A percentile compares a stretch with the other conserved stretches of the same genome.
phyloP scores from a whole-genome alignment of 1,284 basidiomycete species.

The Rhodotorula sp. region DNA sequence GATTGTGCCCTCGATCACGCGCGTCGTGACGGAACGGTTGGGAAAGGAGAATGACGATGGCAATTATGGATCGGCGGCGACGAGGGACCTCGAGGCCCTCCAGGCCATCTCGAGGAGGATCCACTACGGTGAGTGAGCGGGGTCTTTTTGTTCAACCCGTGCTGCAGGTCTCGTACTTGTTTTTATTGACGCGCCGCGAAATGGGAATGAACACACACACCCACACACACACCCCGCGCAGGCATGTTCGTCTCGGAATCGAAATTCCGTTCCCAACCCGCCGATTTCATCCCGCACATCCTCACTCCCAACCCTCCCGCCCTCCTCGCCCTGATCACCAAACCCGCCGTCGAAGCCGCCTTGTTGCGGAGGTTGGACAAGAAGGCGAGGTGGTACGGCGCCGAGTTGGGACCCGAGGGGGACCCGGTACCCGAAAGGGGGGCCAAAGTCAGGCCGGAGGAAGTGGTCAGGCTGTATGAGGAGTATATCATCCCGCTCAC shows the following conservation, averaged over 20 bases:
- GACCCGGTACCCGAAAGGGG: conserved; percentile 53
- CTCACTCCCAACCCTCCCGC: conserved; percentile 68
- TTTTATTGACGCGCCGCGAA: background rate
- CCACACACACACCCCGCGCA: too few species aligned
- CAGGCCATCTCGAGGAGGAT: conserved; percentile 93
- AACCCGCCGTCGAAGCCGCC: conserved; percentile 87
- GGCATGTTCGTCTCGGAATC: conserved; percentile 98
- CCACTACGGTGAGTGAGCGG: conserved; percentile 74
- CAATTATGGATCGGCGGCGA: conserved; percentile 95
- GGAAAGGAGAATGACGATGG: conserved; percentile 74
- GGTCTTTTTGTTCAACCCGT: background rate
- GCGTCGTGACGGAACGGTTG: conserved; percentile 62
- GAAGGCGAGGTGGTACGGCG: conserved; percentile 90
- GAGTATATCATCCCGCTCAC: conserved; percentile 95
- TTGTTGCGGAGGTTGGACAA: conserved; percentile 82
- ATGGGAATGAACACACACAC: too few species aligned
- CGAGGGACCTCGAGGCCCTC: conserved; percentile 89
- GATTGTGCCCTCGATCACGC: conserved; percentile 80
- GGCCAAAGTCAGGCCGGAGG: conserved; percentile 75
- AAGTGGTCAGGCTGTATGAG: conserved; percentile 88
- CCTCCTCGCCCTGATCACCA: conserved; percentile 79
- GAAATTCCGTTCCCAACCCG: conserved; percentile 82
- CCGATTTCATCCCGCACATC: conserved; percentile 89
- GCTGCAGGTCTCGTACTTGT: too few species aligned
- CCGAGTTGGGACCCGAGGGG: conserved; percentile 77